A percentile compares a stretch with the other conserved stretches of the same genome.
These are phyloP conservation scores for Helianthus annuus DNA, from an alignment of 129 eudicot genomes.

Conservation along the genomic window DNA sequence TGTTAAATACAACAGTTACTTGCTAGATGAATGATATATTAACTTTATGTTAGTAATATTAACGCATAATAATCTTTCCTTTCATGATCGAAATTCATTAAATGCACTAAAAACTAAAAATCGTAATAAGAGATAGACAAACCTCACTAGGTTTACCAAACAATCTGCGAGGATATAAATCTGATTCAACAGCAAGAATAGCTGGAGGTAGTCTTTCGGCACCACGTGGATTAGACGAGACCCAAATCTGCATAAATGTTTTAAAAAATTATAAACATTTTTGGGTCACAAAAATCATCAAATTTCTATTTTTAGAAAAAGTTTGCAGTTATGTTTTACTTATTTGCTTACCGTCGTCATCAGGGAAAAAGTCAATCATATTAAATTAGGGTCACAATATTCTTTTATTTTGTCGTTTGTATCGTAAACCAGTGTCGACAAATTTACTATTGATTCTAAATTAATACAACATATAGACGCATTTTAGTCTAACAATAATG, in stretches of 20 bases:
- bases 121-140: conserved; percentile 12
- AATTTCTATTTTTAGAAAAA: background rate
- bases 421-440: background rate
- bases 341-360: too few relatives aligned
- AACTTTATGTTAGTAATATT: background rate
- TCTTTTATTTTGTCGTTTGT: too few relatives aligned
- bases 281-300: background rate
- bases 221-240: conserved; percentile 80
- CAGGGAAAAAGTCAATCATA: too few relatives aligned
- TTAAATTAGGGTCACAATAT: too few relatives aligned
- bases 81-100: background rate
- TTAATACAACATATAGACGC: conserved; percentile 8
- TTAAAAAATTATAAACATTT: background rate
- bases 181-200: conserved; percentile 73
- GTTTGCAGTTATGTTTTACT: too few relatives aligned
- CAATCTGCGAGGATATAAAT: conserved; percentile 66
- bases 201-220: conserved; percentile 86
- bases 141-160: conserved; percentile 87
- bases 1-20: background rate
- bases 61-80: background rate
- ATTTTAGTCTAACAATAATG: background rate
- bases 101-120: background rate
- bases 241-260: conserved; percentile 67
- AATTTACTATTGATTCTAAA: background rate
- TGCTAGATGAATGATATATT: background rate